Base-by-base conservation (phyloP, 805 yeast genomes). In the Kodamaea lidongshanica region DNA sequence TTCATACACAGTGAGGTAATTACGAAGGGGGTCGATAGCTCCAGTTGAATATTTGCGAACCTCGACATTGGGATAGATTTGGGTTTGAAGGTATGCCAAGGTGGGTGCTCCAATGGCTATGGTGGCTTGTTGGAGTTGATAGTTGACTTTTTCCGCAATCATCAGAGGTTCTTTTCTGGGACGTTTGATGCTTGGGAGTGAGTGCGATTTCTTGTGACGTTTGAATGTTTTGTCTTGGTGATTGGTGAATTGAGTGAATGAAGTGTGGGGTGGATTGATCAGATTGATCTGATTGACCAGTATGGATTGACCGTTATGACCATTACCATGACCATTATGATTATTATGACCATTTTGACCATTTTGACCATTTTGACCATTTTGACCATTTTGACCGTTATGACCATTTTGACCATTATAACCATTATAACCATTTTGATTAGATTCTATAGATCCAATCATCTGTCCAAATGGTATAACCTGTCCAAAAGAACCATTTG, bases 1-100 rank as follows among this genome's bases (percentile, higher is more conserved):
- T 54, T 84, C 92, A 47, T 65, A 81, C 5, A 82, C 92, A 1
- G 84, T 74, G 21, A 79, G 54, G 48, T 61, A 78, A 50, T 72
- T 72, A 36, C 92, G 67, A 5, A 43, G 20, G n/a, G 76, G 77
- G 47, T 79, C 86, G 19, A 80, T 78, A 19, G 65, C 65, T 5
- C 79, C 66, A 3, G 92, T 81, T 7, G 84, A 77, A 48, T 83
- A 83, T 42, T 74, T 74, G 44, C 71, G 67, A 21, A 41, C 33
- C 16, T 34, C 44, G 9, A 41, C 35, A 16, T 34, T n/a, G 0
- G 40, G 41, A 19, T 35, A 27, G 12, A 32, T 12, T 19, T 25
- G 22, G 6, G 16, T 28, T 4, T 17, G 19, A 23, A 18, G 25
- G 4, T 16, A 25, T 10, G 29, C 25, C n/a, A 31, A 32, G 15